Conservation (phyloP, 768 basidiomycete species). For the Pleurotus tuber-regium region DNA sequence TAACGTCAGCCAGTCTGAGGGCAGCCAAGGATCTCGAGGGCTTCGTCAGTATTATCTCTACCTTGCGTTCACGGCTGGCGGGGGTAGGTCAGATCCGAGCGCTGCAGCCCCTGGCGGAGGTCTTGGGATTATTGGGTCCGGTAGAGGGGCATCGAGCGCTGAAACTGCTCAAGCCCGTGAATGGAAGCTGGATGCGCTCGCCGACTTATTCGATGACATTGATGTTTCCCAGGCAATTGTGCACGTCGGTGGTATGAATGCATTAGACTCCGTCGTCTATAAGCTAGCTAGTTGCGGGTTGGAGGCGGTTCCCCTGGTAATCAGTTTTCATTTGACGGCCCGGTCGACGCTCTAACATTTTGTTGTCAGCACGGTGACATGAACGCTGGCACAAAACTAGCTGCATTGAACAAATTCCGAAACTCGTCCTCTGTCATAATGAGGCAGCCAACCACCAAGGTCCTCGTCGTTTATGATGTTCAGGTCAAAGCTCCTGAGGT, state of each 20-base stretch:
- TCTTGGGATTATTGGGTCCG: constrained; percentile 90
- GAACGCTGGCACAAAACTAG: constrained; percentile 77
- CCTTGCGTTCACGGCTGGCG: constrained; percentile 86
- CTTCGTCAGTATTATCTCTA: constrained; percentile 96
- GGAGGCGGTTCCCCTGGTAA: constrained; percentile 85
- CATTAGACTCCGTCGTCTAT: constrained; percentile 86
- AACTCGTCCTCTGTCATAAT: constrained; percentile 52
- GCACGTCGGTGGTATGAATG: constrained; percentile 84
- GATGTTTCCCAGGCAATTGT: constrained; percentile 80
- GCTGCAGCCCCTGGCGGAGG: constrained; percentile 49
- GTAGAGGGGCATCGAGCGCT: constrained; percentile 76
- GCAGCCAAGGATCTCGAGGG: constrained; percentile 69
- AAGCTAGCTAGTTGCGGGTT: constrained; percentile 83
- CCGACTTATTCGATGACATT: constrained; percentile 87
- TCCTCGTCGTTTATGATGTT: constrained; percentile 92
- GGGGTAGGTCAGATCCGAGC: constrained; percentile 57
- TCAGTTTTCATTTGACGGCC: not conserved
- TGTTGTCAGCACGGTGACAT: constrained; percentile 99
- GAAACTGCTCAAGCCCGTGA: constrained; percentile 86
- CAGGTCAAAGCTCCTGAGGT: constrained; percentile 90
- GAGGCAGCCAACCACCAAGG: constrained; percentile 66
- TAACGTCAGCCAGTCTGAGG: constrained; percentile 70
- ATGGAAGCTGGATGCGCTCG: constrained; percentile 92
- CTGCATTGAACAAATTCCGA: constrained; percentile 84
- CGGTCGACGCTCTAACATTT: constrained; percentile 8